Conservation (phyloP, 176 grass and related monocot species). For the Phoenix roebelenii region DNA sequence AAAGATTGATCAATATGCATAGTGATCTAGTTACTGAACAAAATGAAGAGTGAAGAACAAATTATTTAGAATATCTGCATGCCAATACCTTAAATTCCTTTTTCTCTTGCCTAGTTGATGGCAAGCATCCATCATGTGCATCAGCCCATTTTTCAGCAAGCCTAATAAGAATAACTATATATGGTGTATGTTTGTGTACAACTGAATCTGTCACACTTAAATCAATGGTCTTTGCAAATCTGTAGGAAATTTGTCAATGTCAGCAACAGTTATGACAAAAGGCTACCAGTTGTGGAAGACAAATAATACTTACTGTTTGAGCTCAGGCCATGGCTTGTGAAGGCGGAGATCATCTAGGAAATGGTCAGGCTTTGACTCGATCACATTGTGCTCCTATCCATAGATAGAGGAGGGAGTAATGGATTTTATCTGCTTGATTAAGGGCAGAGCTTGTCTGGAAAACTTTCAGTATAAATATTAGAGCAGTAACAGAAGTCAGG, state of each 20-base stretch:
- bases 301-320: conserved; percentile 57
- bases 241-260: conserved; percentile 18
- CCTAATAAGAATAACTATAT: conserved; percentile 70
- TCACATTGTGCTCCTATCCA: conserved; percentile 60
- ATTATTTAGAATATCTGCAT: no score
- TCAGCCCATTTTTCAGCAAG: conserved; percentile 84
- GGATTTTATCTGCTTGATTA: conserved; percentile 5
- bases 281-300: neutral
- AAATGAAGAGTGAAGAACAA: neutral
- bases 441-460: no score
- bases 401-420: conserved; percentile 6
- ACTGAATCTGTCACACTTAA: conserved; percentile 68
- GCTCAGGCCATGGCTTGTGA: conserved; percentile 85
- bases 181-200: conserved; percentile 95
- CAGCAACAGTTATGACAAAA: neutral
- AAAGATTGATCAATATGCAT: conserved; percentile 15
- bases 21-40: neutral
- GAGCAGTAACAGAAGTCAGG: neutral
- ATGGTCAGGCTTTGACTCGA: conserved; percentile 95
- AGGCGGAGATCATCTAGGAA: conserved; percentile 93
- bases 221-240: conserved; percentile 72
- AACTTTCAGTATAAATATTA: no score
- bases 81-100: conserved; percentile 74
- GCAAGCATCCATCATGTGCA: conserved; percentile 58
- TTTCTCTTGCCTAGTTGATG: conserved; percentile 91